Conservation (phyloP, 495 filamentous ascomycete species). For the Cairneyella variabilis region DNA sequence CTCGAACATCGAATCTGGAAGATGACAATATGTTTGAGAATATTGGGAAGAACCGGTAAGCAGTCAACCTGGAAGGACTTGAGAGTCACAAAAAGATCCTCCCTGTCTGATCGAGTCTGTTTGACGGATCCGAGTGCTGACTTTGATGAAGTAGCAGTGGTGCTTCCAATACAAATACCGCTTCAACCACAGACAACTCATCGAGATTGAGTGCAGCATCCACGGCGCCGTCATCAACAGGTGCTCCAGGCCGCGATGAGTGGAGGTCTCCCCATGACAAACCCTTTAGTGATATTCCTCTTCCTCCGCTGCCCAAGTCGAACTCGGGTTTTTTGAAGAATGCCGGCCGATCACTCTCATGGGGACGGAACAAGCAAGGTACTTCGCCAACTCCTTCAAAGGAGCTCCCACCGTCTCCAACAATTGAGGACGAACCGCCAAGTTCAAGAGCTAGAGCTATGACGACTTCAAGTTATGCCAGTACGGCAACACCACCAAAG, state of each 20-base stretch:
- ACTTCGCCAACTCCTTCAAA: conserved; percentile 33
- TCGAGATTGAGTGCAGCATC: conserved; percentile 70
- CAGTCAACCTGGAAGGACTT: background rate
- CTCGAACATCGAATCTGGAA: conserved; percentile 31
- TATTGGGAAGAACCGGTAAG: conserved; percentile 52
- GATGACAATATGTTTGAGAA: conserved; percentile 56
- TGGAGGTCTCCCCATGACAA: conserved; percentile 46
- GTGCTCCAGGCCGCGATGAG: conserved; percentile 54
- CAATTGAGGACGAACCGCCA: conserved; percentile 7
- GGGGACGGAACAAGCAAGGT: conserved; percentile 54
- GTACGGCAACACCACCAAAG: conserved; percentile 68
- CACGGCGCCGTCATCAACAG: conserved; percentile 69
- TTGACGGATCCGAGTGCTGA: conserved; percentile 37
- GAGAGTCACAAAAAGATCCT: too few species aligned
- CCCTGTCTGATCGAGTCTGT: too few species aligned
- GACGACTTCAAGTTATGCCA: conserved; percentile 53
- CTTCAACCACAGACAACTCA: conserved; percentile 59
- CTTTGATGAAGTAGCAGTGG: conserved; percentile 51
- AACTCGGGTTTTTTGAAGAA: conserved; percentile 52
- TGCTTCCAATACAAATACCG: conserved; percentile 60
- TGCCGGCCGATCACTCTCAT: conserved; percentile 72
- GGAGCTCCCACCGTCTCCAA: conserved; percentile 33
- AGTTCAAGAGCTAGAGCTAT: conserved; percentile 36
- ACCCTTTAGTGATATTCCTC: conserved; percentile 49
- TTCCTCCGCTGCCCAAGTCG: conserved; percentile 53